A percentile compares a stretch with the other conserved stretches of the same genome.
Conservation (phyloP, 441 rosid species). For the Raphanus hybrid region DNA sequence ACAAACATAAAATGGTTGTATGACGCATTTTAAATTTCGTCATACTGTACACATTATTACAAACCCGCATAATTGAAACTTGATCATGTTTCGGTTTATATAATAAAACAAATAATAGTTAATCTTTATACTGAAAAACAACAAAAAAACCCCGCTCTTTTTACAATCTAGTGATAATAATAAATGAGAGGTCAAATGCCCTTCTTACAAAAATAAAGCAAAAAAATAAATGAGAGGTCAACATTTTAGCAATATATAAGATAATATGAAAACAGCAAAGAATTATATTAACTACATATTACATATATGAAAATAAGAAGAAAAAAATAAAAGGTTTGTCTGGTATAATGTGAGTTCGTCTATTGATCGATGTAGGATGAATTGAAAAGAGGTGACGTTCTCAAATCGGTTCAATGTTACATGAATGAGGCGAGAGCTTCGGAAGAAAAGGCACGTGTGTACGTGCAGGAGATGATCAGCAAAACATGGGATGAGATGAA, state of each 20-base stretch:
- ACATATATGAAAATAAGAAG: neutral
- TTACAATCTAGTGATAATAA: no score
- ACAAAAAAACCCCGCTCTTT: no score
- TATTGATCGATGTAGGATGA: constrained; percentile 33
- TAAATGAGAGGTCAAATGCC: no score
- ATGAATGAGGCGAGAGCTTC: constrained; percentile 42
- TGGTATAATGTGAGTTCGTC: neutral
- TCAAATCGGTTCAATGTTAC: constrained; percentile 43
- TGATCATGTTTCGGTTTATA: no score
- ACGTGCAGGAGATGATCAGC: constrained; percentile 11
- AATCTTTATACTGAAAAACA: no score
- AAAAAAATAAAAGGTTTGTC: neutral
- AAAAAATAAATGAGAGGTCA: neutral
- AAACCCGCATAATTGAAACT: no score
- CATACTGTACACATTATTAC: no score
- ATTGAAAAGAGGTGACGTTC: constrained; percentile 40
- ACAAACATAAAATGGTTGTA: no score
- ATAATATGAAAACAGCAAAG: neutral
- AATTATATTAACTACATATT: neutral
- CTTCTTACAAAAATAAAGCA: no score
- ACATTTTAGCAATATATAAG: neutral
- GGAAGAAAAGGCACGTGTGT: constrained; percentile 26
- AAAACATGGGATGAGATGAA: constrained; percentile 6
- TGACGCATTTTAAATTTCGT: no score
- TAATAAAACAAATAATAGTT: no score